Base-by-base conservation (phyloP, 2,329 filamentous ascomycete species). In the Verticillium nonalfalfae region DNA sequence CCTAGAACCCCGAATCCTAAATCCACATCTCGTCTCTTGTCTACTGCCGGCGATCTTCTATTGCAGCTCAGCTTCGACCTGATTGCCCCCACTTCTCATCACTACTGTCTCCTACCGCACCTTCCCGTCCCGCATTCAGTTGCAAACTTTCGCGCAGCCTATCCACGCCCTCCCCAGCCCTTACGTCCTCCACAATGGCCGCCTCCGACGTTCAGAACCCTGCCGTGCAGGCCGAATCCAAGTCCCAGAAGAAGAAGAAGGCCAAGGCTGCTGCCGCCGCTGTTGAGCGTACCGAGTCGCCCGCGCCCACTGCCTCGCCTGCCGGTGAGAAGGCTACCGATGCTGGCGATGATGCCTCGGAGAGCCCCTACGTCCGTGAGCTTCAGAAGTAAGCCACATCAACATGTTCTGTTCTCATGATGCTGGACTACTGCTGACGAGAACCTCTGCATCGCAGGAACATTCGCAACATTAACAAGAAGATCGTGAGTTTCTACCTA, bases 381-480 rank as follows among this genome's bases (percentile, higher is more conserved):
- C 82, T 98, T 58, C 87, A 94, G 72, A 97, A 96, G 93, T 97
- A 79, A 73, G 87, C 73, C 33, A 56, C 7, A 39, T 45, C 56
- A 55, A 61, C 62, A 62, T 63, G 50, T 40, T 59, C 59, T 35
- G 26, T 26, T 38, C 34, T 18, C 2, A n/a, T 26, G 18, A 10
- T 15, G 14, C n/a, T 31, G 58, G 65, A 70, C 65, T 58, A 61
- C 66, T 60, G 56, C 52, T 60, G 15, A 55, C 33, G 39, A 45
- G 15, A 14, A 45, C 14, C 39, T 45, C 31, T 65, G 26, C 3
- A 31, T 10, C 13, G 31, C 67, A 97, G 93, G 83, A 92, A 86
- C 76, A 90, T 97, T 69, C 93, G 94, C 72, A 96, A 95, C 76
- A 80, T 95, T 71, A 90, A 88, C 81, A 98, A 97, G 85, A 97